These are phyloP conservation scores for Chalaropsis thielavioides DNA, from an alignment of 2,329 filamentous ascomycete species.

Conservation along the genomic window DNA sequence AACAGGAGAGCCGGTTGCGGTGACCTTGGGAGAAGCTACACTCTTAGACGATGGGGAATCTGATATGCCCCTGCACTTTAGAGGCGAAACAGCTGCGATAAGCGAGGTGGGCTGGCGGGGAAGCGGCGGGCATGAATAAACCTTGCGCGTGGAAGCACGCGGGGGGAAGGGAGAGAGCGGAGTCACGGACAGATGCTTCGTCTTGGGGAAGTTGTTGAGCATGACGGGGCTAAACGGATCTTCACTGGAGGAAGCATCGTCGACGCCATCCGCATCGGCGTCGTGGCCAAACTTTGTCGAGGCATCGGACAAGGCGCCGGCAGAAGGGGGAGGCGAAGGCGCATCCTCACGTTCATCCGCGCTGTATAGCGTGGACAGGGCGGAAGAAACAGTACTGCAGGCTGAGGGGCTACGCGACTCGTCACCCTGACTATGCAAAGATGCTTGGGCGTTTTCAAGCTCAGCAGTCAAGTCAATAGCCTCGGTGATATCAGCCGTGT, in stretches of 20 bases:
- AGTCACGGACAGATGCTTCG: constrained; percentile 14
- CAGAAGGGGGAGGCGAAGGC: constrained; percentile 2
- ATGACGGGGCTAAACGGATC: constrained; percentile 8
- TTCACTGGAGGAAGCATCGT: constrained; percentile 4
- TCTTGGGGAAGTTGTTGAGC: constrained; percentile 13
- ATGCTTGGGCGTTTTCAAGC: background rate
- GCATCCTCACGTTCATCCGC: constrained; percentile 34
- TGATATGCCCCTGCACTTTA: background rate
- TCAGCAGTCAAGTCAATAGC: background rate
- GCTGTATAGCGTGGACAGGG: constrained; percentile 43
- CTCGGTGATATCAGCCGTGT: background rate
- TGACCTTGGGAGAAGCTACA: background rate
- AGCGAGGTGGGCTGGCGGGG: background rate
- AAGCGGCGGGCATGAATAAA: constrained; percentile 13
- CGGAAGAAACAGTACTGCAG: constrained; percentile 35
- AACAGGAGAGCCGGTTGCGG: constrained; percentile 3
- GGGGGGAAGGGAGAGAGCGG: background rate
- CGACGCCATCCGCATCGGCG: background rate
- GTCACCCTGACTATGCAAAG: background rate
- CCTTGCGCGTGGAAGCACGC: constrained; percentile 3
- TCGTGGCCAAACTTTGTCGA: constrained; percentile 10
- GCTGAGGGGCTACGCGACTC: constrained; percentile 9
- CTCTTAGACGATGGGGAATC: background rate
- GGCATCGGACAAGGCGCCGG: constrained; percentile 5
- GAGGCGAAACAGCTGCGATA: background rate